phyloP scores from a whole-genome alignment of 108 stramenopile species.

The Chaetoceros tenuissimus region DNA sequence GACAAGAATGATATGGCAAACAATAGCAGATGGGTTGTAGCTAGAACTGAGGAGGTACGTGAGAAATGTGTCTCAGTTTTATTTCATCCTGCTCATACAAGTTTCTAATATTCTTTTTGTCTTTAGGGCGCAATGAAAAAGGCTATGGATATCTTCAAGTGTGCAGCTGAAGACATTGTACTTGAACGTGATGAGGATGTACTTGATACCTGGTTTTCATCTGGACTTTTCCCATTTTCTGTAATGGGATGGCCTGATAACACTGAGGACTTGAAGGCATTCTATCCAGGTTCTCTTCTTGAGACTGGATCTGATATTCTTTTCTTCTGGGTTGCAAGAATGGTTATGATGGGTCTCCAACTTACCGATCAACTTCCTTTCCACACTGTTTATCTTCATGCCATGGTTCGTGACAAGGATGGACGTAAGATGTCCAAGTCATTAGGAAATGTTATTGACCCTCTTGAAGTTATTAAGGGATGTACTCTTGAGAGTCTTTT shows the following conservation, averaged over 20 bases:
- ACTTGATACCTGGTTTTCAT: slow-evolving; percentile 98
- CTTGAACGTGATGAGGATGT: slow-evolving; percentile 97
- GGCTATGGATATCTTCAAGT: slow-evolving; percentile 76
- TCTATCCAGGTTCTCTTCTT: slow-evolving; percentile 97
- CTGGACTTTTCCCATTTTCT: slow-evolving; percentile 98
- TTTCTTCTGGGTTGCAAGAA: slow-evolving; percentile 99
- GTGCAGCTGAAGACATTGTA: slow-evolving; percentile 60
- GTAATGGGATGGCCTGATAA: slow-evolving; percentile 98
- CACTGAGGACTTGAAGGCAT: slow-evolving; percentile 92
- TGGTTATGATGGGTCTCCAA: slow-evolving; percentile 99
- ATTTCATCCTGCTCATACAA: background rate
- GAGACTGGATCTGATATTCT: slow-evolving; percentile 99
- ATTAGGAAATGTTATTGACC: slow-evolving; percentile 98
- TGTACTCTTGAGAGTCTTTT: slow-evolving; percentile 82
- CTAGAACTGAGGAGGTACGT: slow-evolving; percentile 73
- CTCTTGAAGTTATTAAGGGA: slow-evolving; percentile 95
- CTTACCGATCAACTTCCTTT: slow-evolving; percentile 94
- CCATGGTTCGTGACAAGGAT: slow-evolving; percentile 99
- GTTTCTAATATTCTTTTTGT: background rate
- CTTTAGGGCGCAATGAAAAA: slow-evolving; percentile 65
- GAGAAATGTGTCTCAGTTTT: background rate
- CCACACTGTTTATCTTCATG: slow-evolving; percentile 96
- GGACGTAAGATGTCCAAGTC: slow-evolving; percentile 99
- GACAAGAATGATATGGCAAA: slow-evolving; percentile 73
- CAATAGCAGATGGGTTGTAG: slow-evolving; percentile 96